These are phyloP conservation scores for Aspergillus chevalieri DNA, from an alignment of 2,329 filamentous ascomycete genomes.

Conservation along the genomic window DNA sequence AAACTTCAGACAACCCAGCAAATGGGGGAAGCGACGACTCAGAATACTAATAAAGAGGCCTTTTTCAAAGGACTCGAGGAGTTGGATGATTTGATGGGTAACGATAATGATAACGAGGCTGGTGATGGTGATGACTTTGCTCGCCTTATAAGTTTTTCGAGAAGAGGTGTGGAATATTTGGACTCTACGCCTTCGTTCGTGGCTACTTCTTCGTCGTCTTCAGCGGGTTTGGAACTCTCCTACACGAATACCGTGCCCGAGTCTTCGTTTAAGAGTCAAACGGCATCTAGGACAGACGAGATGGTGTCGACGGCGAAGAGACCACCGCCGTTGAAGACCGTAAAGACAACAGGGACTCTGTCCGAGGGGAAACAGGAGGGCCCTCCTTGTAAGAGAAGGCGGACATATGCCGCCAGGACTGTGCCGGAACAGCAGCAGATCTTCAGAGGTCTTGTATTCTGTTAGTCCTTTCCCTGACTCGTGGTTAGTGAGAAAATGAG, in stretches of 20 bases:
- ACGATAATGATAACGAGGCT: constrained; percentile 17
- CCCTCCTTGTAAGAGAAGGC: constrained; percentile 19
- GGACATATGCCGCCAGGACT: constrained; percentile 36
- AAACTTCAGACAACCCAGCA: constrained; percentile 5
- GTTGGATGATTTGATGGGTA: constrained; percentile 23
- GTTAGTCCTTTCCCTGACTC: constrained; percentile 22
- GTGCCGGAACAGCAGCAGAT: constrained; percentile 52
- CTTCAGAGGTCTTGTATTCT: constrained; percentile 58
- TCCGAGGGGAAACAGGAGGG: constrained; percentile 6
- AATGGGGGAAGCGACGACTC: constrained; percentile 12
- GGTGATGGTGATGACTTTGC: constrained; percentile 16
- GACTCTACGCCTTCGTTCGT: not conserved
- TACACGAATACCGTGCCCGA: constrained; percentile 2
- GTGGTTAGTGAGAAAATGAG: not conserved
- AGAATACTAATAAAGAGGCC: constrained; percentile 23
- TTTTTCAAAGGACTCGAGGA: constrained; percentile 33
- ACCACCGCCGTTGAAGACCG: constrained; percentile 6
- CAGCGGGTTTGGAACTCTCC: not conserved
- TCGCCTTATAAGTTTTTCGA: constrained; percentile 9
- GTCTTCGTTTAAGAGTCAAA: not conserved
- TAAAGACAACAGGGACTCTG: constrained; percentile 11
- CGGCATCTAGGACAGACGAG: not conserved
- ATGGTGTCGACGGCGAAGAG: not conserved
- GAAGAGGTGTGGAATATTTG: not conserved
- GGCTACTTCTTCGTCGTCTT: constrained; percentile 2